These are phyloP conservation scores for Rasamsonia emersonii DNA, from an alignment of 2,329 filamentous ascomycete genomes.

Conservation along the genomic window DNA sequence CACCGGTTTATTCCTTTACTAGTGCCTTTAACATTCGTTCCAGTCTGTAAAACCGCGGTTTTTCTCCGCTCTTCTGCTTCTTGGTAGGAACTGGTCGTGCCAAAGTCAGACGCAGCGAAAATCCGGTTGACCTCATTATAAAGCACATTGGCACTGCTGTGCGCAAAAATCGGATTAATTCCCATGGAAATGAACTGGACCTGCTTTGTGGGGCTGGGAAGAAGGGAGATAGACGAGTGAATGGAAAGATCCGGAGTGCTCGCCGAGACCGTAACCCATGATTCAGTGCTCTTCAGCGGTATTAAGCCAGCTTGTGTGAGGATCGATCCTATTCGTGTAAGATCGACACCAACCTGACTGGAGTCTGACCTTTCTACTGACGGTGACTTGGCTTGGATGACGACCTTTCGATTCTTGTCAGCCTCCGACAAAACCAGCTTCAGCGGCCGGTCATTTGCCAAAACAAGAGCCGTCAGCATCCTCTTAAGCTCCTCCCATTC, in stretches of 20 bases:
- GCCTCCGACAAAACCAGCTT: constrained; percentile 52
- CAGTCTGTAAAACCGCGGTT: constrained; percentile 28
- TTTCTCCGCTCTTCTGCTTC: constrained; percentile 26
- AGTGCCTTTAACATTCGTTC: constrained; percentile 41
- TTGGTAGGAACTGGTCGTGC: constrained; percentile 41
- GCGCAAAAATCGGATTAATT: constrained; percentile 53
- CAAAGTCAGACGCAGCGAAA: constrained; percentile 72
- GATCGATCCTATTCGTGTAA: constrained; percentile 39
- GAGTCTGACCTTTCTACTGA: not conserved
- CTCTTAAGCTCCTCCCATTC: constrained; percentile 59
- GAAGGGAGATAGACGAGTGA: constrained; percentile 61
- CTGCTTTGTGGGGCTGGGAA: constrained; percentile 61
- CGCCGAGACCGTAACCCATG: constrained; percentile 66
- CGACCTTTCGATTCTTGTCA: constrained; percentile 30
- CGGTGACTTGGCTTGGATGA: constrained; percentile 14
- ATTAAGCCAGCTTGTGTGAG: constrained; percentile 60
- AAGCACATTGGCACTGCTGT: constrained; percentile 53
- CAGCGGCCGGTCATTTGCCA: constrained; percentile 56
- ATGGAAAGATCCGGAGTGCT: constrained; percentile 54
- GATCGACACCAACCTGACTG: constrained; percentile 13
- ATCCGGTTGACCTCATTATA: constrained; percentile 71
- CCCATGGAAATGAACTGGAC: constrained; percentile 78
- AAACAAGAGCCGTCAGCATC: constrained; percentile 54
- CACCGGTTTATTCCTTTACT: constrained; percentile 67
- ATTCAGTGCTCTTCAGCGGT: constrained; percentile 40